These are phyloP conservation scores for Corniculantispora saksenae DNA, from an alignment of 2,329 filamentous ascomycete genomes.

Conservation along the genomic window DNA sequence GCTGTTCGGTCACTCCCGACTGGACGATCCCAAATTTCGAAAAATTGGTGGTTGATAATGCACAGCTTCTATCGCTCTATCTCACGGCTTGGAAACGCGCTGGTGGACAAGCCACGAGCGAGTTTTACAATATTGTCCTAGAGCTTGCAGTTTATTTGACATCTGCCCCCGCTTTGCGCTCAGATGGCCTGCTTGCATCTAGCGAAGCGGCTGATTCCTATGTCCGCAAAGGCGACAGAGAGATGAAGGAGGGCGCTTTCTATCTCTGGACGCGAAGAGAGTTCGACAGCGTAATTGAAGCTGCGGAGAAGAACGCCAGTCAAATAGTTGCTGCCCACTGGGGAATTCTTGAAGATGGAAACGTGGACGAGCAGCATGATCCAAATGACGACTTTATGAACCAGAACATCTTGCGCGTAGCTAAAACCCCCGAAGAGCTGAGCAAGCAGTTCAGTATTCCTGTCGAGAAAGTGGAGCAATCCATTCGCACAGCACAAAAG, in stretches of 20 bases:
- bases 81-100: conserved; percentile 77
- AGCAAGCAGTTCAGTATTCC: conserved; percentile 74
- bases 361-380: conserved; percentile 80
- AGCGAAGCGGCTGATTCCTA: conserved; percentile 89
- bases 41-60: conserved; percentile 94
- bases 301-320: conserved; percentile 56
- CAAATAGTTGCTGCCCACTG: conserved; percentile 81
- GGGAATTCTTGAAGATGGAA: conserved; percentile 81
- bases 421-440: conserved; percentile 66
- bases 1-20: conserved; percentile 87
- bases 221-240: conserved; percentile 70
- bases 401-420: conserved; percentile 82
- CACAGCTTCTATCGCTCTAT: conserved; percentile 79
- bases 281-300: conserved; percentile 69
- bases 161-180: conserved; percentile 64
- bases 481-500: conserved; percentile 65
- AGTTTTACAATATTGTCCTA: conserved; percentile 76
- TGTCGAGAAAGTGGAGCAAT: conserved; percentile 65
- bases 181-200: conserved; percentile 76
- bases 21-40: conserved; percentile 97
- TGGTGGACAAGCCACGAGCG: conserved; percentile 55
- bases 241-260: conserved; percentile 88
- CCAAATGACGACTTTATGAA: conserved; percentile 92
- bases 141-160: conserved; percentile 88
- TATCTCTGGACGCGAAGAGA: conserved; percentile 93